Percentiles rank a stretch among this genome's conserved stretches.
Conservation (phyloP, 2,329 filamentous ascomycete genomes). For the Ophiostoma quercus region DNA sequence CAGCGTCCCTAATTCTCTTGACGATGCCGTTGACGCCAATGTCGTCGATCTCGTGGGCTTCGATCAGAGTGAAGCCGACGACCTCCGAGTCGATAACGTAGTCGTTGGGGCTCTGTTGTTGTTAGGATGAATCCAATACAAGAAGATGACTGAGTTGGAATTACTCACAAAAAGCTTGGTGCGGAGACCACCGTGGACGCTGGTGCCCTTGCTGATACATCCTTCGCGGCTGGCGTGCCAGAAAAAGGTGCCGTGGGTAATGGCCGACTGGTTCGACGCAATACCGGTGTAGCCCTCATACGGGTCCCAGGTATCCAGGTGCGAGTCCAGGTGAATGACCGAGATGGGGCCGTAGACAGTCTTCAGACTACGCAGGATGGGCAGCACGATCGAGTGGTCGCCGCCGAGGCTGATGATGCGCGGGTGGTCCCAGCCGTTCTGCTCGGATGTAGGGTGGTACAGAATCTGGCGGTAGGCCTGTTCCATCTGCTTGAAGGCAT, state of each 20-base stretch:
- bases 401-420: constrained; percentile 30
- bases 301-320: constrained; percentile 29
- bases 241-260: constrained; percentile 87
- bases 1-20: constrained; percentile 33
- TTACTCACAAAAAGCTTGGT: not conserved
- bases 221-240: constrained; percentile 75
- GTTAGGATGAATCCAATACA: not conserved
- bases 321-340: constrained; percentile 34
- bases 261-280: constrained; percentile 65
- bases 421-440: constrained; percentile 22
- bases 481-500: constrained; percentile 30
- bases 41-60: constrained; percentile 54
- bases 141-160: not conserved
- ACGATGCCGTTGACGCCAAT: constrained; percentile 23
- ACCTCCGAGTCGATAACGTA: constrained; percentile 76
- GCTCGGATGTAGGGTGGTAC: constrained; percentile 21
- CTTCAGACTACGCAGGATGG: constrained; percentile 31
- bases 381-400: constrained; percentile 33
- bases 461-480: constrained; percentile 25
- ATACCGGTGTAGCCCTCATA: constrained; percentile 73
- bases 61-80: constrained; percentile 74
- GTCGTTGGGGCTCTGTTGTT: constrained; percentile 20
- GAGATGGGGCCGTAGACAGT: constrained; percentile 32
- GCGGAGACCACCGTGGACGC: constrained; percentile 31
- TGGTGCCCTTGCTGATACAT: constrained; percentile 71